Conservation (phyloP, 768 basidiomycete species). For the Sarcodon sp. region DNA sequence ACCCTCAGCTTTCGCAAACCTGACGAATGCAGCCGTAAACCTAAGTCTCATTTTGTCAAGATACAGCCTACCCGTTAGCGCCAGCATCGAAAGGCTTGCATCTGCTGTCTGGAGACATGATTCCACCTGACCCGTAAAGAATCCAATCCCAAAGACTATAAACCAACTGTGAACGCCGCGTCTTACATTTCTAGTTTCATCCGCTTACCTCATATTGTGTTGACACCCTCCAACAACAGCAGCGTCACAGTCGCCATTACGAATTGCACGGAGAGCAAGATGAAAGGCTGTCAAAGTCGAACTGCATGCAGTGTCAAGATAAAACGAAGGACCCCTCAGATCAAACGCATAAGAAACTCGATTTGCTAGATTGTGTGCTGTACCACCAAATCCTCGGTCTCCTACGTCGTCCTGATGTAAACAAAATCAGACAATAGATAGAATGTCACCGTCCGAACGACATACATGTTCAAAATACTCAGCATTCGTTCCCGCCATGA, state of each 20-base stretch:
- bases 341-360: slow-evolving; percentile 27
- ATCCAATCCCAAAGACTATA: slow-evolving; percentile 15
- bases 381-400: slow-evolving; percentile 15
- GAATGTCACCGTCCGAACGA: background rate
- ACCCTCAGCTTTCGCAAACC: slow-evolving; percentile 27
- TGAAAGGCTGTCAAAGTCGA: slow-evolving; percentile 32
- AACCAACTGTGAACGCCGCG: background rate
- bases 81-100: slow-evolving; percentile 31
- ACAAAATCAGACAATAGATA: background rate
- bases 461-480: slow-evolving; percentile 15
- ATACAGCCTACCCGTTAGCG: slow-evolving; percentile 25
- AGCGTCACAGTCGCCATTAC: slow-evolving; percentile 26
- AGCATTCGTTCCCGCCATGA: background rate
- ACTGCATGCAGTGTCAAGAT: slow-evolving; percentile 37
- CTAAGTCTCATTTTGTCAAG: background rate
- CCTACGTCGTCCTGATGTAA: background rate
- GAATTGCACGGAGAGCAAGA: slow-evolving; percentile 27
- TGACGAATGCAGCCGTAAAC: slow-evolving; percentile 5
- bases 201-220: slow-evolving; percentile 24
- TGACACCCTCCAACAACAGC: slow-evolving; percentile 36
- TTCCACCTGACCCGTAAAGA: slow-evolving; percentile 21
- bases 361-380: slow-evolving; percentile 25
- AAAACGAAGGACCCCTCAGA: slow-evolving; percentile 34
- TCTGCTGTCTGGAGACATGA: slow-evolving; percentile 27
- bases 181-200: background rate